Evolutionary conservation across 306 rosid species (phyloP).

Genomic region (Vigna hirtella): DNA sequence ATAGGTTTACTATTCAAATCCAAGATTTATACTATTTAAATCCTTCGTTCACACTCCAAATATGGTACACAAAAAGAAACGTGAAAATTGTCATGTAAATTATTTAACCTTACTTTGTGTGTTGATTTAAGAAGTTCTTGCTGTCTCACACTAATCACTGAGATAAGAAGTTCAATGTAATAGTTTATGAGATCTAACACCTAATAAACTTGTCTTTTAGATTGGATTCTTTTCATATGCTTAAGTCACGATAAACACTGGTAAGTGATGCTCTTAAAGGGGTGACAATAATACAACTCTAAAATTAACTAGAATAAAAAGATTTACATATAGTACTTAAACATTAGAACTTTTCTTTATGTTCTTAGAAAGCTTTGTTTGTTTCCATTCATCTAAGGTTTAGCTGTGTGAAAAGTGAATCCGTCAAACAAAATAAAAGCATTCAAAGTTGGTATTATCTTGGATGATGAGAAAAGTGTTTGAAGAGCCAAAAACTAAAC

Average conservation of each 20-base stretch:
- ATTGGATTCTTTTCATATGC: neutral
- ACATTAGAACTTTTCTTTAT: neutral
- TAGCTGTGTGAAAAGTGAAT: neutral
- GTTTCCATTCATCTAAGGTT: conserved; percentile 10
- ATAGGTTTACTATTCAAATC: conserved; percentile 11
- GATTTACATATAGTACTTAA: neutral
- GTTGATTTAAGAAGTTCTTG: conserved; percentile 14
- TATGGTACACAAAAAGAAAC: neutral
- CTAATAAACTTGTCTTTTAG: neutral
- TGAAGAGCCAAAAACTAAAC: neutral
- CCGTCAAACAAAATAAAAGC: conserved; percentile 1
- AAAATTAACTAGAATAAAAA: neutral
- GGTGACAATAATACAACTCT: neutral
- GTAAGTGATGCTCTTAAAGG: neutral
- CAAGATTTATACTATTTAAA: conserved; percentile 27
- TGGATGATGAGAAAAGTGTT: conserved; percentile 38
- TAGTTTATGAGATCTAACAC: neutral
- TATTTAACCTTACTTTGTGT: conserved; percentile 1
- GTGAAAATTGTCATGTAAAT: neutral
- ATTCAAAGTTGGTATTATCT: neutral
- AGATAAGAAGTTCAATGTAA: neutral
- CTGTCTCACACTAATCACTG: neutral
- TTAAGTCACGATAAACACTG: neutral
- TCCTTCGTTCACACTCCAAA: conserved; percentile 37
- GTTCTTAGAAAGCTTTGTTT: neutral